Evolutionary conservation across 2,329 filamentous ascomycete genomes (phyloP).

Genomic region (Macrophomina pseudophaseolina): DNA sequence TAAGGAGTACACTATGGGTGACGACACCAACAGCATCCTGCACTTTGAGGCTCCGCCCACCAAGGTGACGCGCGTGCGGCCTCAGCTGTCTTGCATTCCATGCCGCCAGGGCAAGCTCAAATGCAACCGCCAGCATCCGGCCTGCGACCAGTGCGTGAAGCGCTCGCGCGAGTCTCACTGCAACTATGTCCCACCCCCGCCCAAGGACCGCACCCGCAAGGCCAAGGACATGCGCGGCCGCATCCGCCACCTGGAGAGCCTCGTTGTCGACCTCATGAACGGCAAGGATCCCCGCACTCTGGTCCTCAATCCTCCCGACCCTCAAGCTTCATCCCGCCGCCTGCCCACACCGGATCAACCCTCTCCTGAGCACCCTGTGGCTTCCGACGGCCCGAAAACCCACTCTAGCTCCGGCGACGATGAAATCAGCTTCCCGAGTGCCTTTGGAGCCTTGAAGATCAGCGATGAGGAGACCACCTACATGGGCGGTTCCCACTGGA

Average conservation of each 20-base stretch:
- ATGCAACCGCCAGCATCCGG: slow-evolving; percentile 45
- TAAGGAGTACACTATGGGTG: slow-evolving; percentile 22
- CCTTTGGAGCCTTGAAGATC: slow-evolving; percentile 20
- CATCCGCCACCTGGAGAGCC: slow-evolving; percentile 43
- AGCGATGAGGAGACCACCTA: slow-evolving; percentile 29
- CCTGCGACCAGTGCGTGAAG: slow-evolving; percentile 44
- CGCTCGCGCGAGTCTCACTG: slow-evolving; percentile 41
- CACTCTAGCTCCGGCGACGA: slow-evolving; percentile 25
- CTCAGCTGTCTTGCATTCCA: slow-evolving; percentile 36
- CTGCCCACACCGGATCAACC: slow-evolving; percentile 25
- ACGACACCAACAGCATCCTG: slow-evolving; percentile 15
- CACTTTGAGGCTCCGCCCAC: slow-evolving; percentile 20
- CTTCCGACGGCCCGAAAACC: slow-evolving; percentile 24
- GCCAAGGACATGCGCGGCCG: slow-evolving; percentile 42
- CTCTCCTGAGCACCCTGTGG: slow-evolving; percentile 10
- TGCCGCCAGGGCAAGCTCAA: slow-evolving; percentile 41
- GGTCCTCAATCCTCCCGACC: slow-evolving; percentile 1
- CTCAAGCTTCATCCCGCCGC: slow-evolving; percentile 9
- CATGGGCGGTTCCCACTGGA: slow-evolving; percentile 41
- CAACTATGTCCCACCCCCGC: slow-evolving; percentile 32
- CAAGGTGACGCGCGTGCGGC: slow-evolving; percentile 27
- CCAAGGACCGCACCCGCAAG: slow-evolving; percentile 33
- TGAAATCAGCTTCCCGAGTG: slow-evolving; percentile 18
- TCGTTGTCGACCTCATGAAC: slow-evolving; percentile 43
- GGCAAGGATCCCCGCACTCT: slow-evolving; percentile 31